Base-by-base conservation (phyloP, 225 moss, liverwort and hornwort species). In the Takakia lepidozioides region DNA sequence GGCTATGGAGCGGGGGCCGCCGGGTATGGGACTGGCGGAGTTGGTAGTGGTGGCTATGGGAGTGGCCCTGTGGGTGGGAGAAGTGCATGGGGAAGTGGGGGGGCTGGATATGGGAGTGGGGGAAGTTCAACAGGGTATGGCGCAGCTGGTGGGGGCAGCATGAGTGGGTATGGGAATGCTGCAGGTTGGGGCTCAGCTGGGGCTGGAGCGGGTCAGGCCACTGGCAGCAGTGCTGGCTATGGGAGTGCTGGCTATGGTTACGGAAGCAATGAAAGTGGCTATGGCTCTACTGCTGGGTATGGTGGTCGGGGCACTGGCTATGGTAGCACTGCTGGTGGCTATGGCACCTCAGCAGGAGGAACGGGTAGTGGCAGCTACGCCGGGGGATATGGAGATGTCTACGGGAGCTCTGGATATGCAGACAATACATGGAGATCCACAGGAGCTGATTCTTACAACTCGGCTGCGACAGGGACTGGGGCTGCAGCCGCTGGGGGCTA, bases 21-120 rank as follows among this genome's bases (percentile, higher is more conserved):
- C 19, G 72, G 64, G 1, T 76, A 76, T 23, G 75, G 70, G 6
- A 76, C 58, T 30, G 49, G 53, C n/a, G 71, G 63, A 3, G 76
- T 43, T 5, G 72, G 72, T 3, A 38, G 28, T 43, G 72, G 68
- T 2, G 68, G 68, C 5, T 72, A 72, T 41, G 63, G 76, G 0
- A 28, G 67, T n/a, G 77, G 29, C 1, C 68, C 67, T 0, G 67
- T 68, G 1, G 77, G 72, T 13, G 67, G 68, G n/a, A 18, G 77
- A 21, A 78, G 68, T 52, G 20, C 77, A 0, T 78, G 77, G 77
- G 72, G 72, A 2, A 72, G 77, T 51, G 72, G 71, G 3, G 78
- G 68, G 7, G 60, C 78, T 27, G 78, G 72, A 3, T 78, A 78
- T 32, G 68, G 72, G 6, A 64, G 52, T 22, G 47, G 72, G 18